phyloP scores from a whole-genome alignment of 78 protist genomes.

The Anaeramoeba flamelloides region DNA sequence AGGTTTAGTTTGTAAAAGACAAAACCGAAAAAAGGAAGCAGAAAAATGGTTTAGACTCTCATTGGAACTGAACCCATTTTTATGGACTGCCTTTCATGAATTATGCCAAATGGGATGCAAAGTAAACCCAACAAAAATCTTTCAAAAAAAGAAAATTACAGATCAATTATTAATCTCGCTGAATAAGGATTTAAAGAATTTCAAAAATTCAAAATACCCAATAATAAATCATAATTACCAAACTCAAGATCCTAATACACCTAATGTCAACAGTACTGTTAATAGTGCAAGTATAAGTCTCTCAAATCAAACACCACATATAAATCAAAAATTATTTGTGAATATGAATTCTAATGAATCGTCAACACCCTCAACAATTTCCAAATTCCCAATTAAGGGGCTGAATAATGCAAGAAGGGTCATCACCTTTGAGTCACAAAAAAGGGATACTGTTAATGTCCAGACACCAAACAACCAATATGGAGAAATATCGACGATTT shows the following conservation, averaged over 20 bases:
- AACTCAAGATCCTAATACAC: background rate
- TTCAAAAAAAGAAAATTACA: background rate
- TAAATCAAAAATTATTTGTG: too few species aligned
- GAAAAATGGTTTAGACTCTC: background rate
- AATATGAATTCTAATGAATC: too few species aligned
- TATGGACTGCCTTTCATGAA: background rate
- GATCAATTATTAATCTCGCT: background rate
- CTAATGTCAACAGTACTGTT: background rate
- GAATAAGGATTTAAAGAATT: background rate
- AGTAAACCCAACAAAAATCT: too few species aligned
- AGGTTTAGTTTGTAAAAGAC: background rate
- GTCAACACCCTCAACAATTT: too few species aligned
- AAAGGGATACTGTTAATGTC: too few species aligned
- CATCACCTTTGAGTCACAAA: too few species aligned
- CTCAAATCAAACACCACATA: too few species aligned
- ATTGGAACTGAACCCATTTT: background rate
- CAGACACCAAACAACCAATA: too few species aligned
- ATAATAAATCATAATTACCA: background rate
- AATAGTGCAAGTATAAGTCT: background rate
- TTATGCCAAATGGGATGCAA: background rate
- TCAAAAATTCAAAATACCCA: background rate
- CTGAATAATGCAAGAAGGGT: too few species aligned
- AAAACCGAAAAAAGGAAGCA: background rate
- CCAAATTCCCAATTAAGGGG: too few species aligned
- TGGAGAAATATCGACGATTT: too few species aligned